Evolutionary conservation across 2,329 filamentous ascomycete genomes (phyloP), one percentile per base, ranked within the genome.

Genomic region (Exophiala bonariae): DNA sequence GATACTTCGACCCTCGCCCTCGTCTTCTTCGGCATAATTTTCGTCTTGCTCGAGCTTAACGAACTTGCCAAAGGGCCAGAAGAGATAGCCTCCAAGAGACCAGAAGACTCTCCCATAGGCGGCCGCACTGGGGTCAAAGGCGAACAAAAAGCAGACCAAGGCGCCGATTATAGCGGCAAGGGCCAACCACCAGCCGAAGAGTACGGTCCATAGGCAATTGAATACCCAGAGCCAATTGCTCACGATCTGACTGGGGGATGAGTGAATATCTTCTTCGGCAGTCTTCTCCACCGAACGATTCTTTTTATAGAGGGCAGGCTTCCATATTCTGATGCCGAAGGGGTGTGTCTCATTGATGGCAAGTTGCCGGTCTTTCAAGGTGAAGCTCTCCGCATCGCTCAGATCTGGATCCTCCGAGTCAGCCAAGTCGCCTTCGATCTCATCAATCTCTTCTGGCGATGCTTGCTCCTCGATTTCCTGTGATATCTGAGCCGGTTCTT

Each of bases 321-420:
- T 99, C 93, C 93, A 99, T 55, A 99, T 89, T 66, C 95, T 85
- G 65, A 99, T 97, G 76, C 93, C 93, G 61, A 99, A 99, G 1
- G 93, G 93, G 75, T 99, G 93, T 1, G 93, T 99, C 67, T 96
- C 86, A 71, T 99, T 99, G 76, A 99, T 99, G 56, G 93, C 93
- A 66, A 96, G 85, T 70, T 99, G 93, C 46, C 93, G 83, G 67
- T 99, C 93, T 67, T 95, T 96, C 60, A 99, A 79, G 0, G 93
- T 99, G 66, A 99, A 99, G 72, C 92, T 97, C 71, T 96, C 93
- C 1, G 93, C 87, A 60, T 97, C 93, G 66, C 92, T 96, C 41
- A 91, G 63, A 49, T 87, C 83, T 49, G 73, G 83, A 23, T 87
- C 85, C 16, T 87, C 86, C 8, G 86, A 82, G 33, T 79, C 80